A percentile compares a stretch with the other conserved stretches of the same genome.
These are phyloP conservation scores for Chaetoceros muelleri DNA, from an alignment of 108 stramenopile genomes.

Conservation along the genomic window DNA sequence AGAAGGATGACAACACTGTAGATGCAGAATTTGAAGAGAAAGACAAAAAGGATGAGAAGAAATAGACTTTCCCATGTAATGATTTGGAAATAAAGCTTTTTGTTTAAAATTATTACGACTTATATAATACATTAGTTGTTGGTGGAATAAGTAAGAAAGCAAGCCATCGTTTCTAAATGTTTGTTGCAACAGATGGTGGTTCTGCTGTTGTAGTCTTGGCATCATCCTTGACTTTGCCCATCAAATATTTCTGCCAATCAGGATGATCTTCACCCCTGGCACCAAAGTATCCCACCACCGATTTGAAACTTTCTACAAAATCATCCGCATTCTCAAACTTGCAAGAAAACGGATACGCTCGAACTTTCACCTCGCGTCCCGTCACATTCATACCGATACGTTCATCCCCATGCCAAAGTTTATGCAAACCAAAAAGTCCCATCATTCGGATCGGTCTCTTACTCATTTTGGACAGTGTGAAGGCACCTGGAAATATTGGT, in stretches of 20 bases:
- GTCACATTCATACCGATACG: conserved; percentile 56
- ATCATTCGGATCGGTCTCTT: conserved; percentile 68
- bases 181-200: no score
- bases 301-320: conserved; percentile 52
- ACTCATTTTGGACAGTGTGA: conserved; percentile 52
- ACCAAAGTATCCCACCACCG: conserved; percentile 73
- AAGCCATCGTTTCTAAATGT: no score
- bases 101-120: no score
- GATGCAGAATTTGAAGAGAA: conserved; percentile 95
- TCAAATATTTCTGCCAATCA: conserved; percentile 14
- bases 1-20: conserved; percentile 84
- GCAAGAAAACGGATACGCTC: conserved; percentile 47
- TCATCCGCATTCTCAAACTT: conserved; percentile 43
- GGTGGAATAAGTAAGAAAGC: no score
- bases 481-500: conserved; percentile 63
- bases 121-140: no score
- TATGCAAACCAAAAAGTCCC: conserved; percentile 55
- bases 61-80: no score
- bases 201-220: no score
- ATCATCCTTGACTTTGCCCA: no score
- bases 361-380: conserved; percentile 41
- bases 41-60: conserved; percentile 65
- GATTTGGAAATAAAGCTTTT: no score
- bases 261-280: conserved; percentile 50
- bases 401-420: conserved; percentile 67